Conservation (phyloP, 2,329 filamentous ascomycete species). For the Tolypocladium ovalisporum region DNA sequence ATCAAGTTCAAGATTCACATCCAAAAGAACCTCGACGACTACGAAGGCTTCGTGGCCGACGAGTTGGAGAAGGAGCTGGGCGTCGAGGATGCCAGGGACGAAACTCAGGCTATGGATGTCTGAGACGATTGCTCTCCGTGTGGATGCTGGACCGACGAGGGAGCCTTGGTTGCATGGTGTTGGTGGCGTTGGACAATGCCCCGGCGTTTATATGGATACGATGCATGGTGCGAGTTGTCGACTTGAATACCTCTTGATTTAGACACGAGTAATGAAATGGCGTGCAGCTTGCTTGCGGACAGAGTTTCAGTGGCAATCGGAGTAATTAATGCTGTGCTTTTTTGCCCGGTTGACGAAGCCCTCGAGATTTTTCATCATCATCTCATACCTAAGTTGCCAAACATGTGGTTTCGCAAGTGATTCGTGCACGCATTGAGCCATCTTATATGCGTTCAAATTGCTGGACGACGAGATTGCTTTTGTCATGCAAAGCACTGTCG, state of each 20-base stretch:
- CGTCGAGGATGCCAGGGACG: slow-evolving; percentile 46
- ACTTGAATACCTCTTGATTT: not conserved
- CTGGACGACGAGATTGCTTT: not conserved
- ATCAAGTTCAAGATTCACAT: slow-evolving; percentile 98
- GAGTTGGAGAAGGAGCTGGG: slow-evolving; percentile 81
- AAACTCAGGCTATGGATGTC: slow-evolving; percentile 38
- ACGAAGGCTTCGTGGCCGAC: slow-evolving; percentile 85
- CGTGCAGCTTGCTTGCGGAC: too few species aligned
- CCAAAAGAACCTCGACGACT: slow-evolving; percentile 85
- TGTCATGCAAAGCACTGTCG: too few species aligned
- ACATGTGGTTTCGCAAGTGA: too few species aligned
- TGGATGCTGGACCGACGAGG: not conserved
- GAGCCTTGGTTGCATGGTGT: not conserved
- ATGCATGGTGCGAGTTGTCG: not conserved
- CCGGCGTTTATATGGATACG: not conserved
- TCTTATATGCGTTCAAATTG: too few species aligned
- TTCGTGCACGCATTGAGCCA: too few species aligned
- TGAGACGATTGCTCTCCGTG: not conserved
- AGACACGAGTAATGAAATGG: not conserved
- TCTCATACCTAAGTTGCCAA: too few species aligned
- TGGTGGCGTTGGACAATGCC: not conserved
- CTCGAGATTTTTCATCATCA: too few species aligned
- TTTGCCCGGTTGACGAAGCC: too few species aligned
- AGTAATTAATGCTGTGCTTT: too few species aligned
- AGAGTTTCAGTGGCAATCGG: too few species aligned